These are phyloP conservation scores for Coemansia sp. DNA, from an alignment of 192 early-diverging fungal species.

Conservation along the genomic window DNA sequence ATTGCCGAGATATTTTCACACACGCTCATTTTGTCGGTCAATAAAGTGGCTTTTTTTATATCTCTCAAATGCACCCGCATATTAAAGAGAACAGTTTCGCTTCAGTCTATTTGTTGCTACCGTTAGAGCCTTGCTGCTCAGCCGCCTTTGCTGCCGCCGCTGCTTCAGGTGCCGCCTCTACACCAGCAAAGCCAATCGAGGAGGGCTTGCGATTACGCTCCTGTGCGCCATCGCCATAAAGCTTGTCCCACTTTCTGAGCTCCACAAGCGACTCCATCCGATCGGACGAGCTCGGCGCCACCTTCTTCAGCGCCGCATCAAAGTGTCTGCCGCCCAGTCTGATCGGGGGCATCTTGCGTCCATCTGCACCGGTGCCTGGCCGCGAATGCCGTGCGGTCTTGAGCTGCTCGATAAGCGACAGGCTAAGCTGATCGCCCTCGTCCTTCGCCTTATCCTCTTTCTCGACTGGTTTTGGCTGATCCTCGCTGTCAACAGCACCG, in stretches of 20 bases:
- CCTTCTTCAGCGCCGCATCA: constrained; percentile 77
- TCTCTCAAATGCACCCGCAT: too few species aligned
- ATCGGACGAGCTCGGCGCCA: constrained; percentile 84
- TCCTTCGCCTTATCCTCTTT: neutral
- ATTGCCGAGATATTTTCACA: too few species aligned
- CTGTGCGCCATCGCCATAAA: constrained; percentile 78
- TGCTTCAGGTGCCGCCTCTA: neutral
- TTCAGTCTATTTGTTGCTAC: neutral
- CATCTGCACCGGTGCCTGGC: constrained; percentile 13
- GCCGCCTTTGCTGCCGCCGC: neutral
- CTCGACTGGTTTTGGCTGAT: neutral
- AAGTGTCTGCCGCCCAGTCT: constrained; percentile 64
- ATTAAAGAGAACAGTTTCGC: too few species aligned
- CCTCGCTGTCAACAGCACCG: neutral
- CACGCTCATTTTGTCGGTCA: too few species aligned
- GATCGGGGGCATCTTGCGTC: constrained; percentile 11
- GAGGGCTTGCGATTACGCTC: constrained; percentile 40
- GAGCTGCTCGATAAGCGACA: constrained; percentile 43
- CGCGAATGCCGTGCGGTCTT: constrained; percentile 22
- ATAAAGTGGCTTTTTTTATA: too few species aligned
- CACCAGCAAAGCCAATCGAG: constrained; percentile 41
- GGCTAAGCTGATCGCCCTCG: constrained; percentile 26
- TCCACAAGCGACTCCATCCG: constrained; percentile 87
- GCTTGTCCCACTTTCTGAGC: constrained; percentile 86
- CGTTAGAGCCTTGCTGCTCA: neutral